Evolutionary conservation across 768 basidiomycete genomes (phyloP).

Genomic region (Amylocystis lapponica): DNA sequence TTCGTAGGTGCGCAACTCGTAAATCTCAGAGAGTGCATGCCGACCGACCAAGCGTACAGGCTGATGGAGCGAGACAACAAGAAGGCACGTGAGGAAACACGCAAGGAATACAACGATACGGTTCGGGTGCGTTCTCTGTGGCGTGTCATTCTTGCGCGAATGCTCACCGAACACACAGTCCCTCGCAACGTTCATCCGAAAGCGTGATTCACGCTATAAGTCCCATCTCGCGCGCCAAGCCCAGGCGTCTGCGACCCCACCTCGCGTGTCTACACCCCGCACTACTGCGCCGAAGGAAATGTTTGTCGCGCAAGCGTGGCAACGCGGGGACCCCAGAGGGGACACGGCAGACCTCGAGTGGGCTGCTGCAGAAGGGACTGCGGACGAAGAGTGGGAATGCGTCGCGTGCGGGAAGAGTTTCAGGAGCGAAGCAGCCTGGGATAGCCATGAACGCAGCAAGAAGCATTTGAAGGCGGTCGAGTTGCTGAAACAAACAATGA

Average conservation of each 20-base stretch:
- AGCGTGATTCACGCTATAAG: conserved; percentile 88
- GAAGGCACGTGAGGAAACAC: conserved; percentile 81
- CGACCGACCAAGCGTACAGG: conserved; percentile 29
- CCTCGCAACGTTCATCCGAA: conserved; percentile 68
- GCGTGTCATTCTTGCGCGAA: background rate
- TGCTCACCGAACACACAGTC: conserved; percentile 37
- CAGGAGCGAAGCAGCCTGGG: conserved; percentile 89
- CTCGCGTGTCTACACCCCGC: conserved; percentile 12
- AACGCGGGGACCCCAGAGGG: conserved; percentile 42
- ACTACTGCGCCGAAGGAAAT: conserved; percentile 28
- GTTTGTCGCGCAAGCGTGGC: conserved; percentile 90
- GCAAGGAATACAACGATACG: conserved; percentile 89
- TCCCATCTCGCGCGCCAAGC: conserved; percentile 45
- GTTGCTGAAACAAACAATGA: conserved; percentile 70
- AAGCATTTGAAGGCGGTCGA: conserved; percentile 91
- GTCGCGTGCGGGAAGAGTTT: conserved; percentile 92
- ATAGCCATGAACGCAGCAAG: conserved; percentile 92
- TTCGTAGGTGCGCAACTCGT: conserved; percentile 52
- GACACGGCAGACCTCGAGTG: conserved; percentile 66
- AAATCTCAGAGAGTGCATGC: background rate
- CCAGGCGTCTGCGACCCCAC: conserved; percentile 30
- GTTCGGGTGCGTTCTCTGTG: conserved; percentile 55
- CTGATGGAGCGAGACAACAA: conserved; percentile 97
- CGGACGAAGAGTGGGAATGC: conserved; percentile 88
- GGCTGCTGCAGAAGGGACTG: conserved; percentile 59